phyloP scores from a whole-genome alignment of 2,329 filamentous ascomycete genomes.

The Curvularia lunata region DNA sequence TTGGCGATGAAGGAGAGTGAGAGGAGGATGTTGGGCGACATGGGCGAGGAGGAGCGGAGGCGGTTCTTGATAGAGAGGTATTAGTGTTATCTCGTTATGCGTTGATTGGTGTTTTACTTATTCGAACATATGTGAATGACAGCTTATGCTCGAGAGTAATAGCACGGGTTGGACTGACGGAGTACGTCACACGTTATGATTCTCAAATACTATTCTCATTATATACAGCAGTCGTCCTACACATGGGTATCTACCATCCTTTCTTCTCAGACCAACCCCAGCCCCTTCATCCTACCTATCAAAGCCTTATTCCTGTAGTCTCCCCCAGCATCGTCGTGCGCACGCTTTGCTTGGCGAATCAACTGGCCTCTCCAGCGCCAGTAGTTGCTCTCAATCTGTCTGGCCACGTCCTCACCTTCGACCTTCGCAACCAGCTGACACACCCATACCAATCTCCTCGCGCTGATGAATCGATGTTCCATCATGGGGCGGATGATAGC shows the following conservation, averaged over 20 bases:
- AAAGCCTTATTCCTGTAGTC: conserved; percentile 29
- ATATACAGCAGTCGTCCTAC: not conserved
- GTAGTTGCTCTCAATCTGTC: conserved; percentile 36
- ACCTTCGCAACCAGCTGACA: conserved; percentile 36
- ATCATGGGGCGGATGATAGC: conserved; percentile 35
- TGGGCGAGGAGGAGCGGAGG: conserved; percentile 58
- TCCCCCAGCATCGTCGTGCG: conserved; percentile 26
- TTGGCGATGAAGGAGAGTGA: conserved; percentile 66
- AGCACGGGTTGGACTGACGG: not conserved
- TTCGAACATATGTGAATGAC: not conserved
- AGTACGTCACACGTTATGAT: not conserved
- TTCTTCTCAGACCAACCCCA: conserved; percentile 31
- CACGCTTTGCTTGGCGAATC: conserved; percentile 32
- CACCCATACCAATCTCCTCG: conserved; percentile 39
- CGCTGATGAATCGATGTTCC: conserved; percentile 39
- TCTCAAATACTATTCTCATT: not conserved
- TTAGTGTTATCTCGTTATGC: conserved; percentile 37
- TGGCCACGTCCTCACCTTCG: conserved; percentile 38
- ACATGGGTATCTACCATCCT: not conserved
- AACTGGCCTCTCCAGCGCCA: conserved; percentile 39
- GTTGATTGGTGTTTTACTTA: not conserved
- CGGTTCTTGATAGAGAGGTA: conserved; percentile 72
- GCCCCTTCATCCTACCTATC: conserved; percentile 37
- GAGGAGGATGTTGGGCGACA: conserved; percentile 56
- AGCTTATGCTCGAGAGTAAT: not conserved